Evolutionary conservation across 306 rosid genomes (phyloP).

Genomic region (Canavalia gladiata): DNA sequence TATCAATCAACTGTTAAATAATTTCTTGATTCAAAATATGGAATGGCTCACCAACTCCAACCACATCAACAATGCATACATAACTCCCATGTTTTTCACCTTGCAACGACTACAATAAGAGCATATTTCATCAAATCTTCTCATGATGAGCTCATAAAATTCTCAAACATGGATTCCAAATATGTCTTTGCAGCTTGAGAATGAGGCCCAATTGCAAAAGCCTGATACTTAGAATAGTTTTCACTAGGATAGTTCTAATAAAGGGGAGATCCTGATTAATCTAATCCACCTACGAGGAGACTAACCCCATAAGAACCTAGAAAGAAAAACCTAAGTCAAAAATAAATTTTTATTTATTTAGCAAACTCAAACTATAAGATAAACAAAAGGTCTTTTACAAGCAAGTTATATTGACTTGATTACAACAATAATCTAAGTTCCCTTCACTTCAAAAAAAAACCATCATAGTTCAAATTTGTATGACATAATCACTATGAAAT

Average conservation of each 20-base stretch:
- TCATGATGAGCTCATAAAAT: slow-evolving; percentile 67
- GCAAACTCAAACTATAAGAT: slow-evolving; percentile 9
- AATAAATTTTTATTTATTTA: not conserved
- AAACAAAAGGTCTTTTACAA: slow-evolving; percentile 2
- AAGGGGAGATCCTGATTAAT: slow-evolving; percentile 93
- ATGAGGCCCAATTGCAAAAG: slow-evolving; percentile 95
- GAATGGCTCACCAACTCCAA: slow-evolving; percentile 88
- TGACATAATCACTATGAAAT: slow-evolving; percentile 8
- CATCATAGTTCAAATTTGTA: slow-evolving; percentile 14
- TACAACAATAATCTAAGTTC: slow-evolving; percentile 4
- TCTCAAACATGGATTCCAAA: slow-evolving; percentile 83
- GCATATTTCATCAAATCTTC: slow-evolving; percentile 93
- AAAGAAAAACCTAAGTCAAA: not conserved
- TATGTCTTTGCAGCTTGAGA: slow-evolving; percentile 99
- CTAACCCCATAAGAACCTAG: slow-evolving; percentile 83
- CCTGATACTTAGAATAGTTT: slow-evolving; percentile 93
- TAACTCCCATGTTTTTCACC: slow-evolving; percentile 88
- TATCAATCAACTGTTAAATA: slow-evolving; percentile 80
- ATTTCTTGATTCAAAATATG: slow-evolving; percentile 84
- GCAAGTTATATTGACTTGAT: slow-evolving; percentile 8
- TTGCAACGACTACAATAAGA: slow-evolving; percentile 85
- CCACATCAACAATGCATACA: slow-evolving; percentile 81
- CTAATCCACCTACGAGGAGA: slow-evolving; percentile 88
- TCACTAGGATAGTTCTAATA: slow-evolving; percentile 97
- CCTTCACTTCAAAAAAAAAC: not conserved